Percentiles rank a stretch among this genome's conserved stretches.
These are phyloP conservation scores for Ogataea hybrid DNA, from an alignment of 1,139 yeast genomes.

Conservation along the genomic window DNA sequence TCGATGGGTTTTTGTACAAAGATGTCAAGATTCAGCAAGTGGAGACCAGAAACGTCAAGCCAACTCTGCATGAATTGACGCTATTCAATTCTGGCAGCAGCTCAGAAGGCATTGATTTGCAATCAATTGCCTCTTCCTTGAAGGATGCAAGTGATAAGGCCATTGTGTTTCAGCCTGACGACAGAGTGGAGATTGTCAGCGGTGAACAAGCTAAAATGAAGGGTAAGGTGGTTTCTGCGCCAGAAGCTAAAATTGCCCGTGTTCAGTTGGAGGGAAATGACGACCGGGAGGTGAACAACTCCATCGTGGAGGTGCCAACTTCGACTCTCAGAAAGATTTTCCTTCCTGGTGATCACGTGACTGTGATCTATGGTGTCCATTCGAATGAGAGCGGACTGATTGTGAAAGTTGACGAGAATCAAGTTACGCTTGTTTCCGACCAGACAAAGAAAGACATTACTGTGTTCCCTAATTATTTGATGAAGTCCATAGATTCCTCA, in stretches of 20 bases:
- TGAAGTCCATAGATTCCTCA: slow-evolving; percentile 73
- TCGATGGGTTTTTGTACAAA: slow-evolving; percentile 82
- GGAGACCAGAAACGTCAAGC: slow-evolving; percentile 81
- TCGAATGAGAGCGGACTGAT: slow-evolving; percentile 94
- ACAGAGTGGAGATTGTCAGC: slow-evolving; percentile 82
- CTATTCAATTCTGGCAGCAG: slow-evolving; percentile 76
- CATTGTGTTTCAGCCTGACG: slow-evolving; percentile 85
- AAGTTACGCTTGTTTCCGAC: slow-evolving; percentile 86
- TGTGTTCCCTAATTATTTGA: slow-evolving; percentile 85
- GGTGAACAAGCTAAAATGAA: slow-evolving; percentile 93
- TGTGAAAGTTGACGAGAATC: slow-evolving; percentile 75
- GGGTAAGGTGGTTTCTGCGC: slow-evolving; percentile 73
- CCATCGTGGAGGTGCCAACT: slow-evolving; percentile 69
- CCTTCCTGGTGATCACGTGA: slow-evolving; percentile 91
- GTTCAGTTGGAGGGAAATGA: slow-evolving; percentile 51
- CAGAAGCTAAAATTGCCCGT: slow-evolving; percentile 62
- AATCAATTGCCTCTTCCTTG: slow-evolving; percentile 80
- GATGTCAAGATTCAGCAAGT: slow-evolving; percentile 82
- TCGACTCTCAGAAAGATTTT: slow-evolving; percentile 82
- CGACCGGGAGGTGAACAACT: slow-evolving; percentile 40
- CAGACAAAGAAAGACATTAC: slow-evolving; percentile 85
- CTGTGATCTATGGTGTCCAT: slow-evolving; percentile 89
- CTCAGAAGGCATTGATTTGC: slow-evolving; percentile 70
- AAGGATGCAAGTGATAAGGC: slow-evolving; percentile 58
- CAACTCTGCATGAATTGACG: slow-evolving; percentile 85